phyloP scores from a whole-genome alignment of 2,329 filamentous ascomycete species.

The Pseudogymnoascus sp. region DNA sequence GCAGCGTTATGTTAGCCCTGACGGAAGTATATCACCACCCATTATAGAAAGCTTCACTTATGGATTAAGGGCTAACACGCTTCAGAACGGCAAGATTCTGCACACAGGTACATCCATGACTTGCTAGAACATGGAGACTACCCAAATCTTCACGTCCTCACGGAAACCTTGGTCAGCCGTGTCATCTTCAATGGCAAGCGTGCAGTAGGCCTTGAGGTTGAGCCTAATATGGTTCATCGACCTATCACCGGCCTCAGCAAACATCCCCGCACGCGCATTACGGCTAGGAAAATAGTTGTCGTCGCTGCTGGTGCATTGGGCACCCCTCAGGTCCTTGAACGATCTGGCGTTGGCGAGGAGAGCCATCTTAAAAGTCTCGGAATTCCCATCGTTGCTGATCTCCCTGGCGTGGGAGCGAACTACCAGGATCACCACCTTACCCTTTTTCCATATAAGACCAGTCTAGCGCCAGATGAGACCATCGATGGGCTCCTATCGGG shows the following conservation, averaged over 20 bases:
- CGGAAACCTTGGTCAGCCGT: constrained; percentile 45
- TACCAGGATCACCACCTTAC: constrained; percentile 50
- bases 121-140: constrained; percentile 39
- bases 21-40: constrained; percentile 30
- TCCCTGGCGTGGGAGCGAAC: constrained; percentile 44
- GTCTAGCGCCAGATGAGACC: constrained; percentile 37
- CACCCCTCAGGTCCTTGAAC: constrained; percentile 42
- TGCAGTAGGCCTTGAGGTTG: constrained; percentile 52
- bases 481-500: constrained; percentile 45
- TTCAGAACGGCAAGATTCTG: constrained; percentile 45
- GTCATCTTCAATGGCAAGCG: constrained; percentile 44
- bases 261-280: constrained; percentile 30
- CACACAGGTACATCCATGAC: constrained; percentile 46
- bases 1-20: constrained; percentile 39
- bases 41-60: not conserved
- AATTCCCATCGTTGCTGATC: constrained; percentile 37
- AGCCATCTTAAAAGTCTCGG: constrained; percentile 39
- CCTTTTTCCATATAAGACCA: constrained; percentile 43
- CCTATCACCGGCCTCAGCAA: constrained; percentile 24
- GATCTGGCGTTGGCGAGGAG: constrained; percentile 51
- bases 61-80: not conserved
- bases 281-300: constrained; percentile 46
- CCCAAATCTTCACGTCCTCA: constrained; percentile 50
- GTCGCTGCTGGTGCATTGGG: constrained; percentile 33
- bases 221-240: constrained; percentile 38